These are phyloP conservation scores for Chlorella sp. DNA, from an alignment of 139 green algal genomes.

Conservation along the genomic window DNA sequence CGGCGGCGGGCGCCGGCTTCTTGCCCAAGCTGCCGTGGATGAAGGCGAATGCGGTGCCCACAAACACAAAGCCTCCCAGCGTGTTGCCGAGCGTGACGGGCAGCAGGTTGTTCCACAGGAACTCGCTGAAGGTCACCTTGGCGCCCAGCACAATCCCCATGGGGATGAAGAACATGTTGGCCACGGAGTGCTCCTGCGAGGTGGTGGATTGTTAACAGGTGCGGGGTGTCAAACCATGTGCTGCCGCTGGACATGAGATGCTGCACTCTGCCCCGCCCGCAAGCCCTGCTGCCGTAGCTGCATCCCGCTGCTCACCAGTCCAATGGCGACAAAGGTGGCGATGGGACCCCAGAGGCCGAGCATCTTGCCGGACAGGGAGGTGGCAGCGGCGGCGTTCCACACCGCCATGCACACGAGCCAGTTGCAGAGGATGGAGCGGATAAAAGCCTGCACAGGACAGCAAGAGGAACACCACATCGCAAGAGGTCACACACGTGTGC, in stretches of 20 bases:
- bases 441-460: neutral
- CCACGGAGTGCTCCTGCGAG: conserved; percentile 17
- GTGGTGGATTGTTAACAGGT: too few species aligned
- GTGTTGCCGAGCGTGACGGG: conserved; percentile 77
- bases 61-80: conserved; percentile 8
- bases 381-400: conserved; percentile 61
- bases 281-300: too few species aligned
- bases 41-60: conserved; percentile 5
- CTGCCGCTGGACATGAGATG: too few species aligned
- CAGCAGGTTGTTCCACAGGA: conserved; percentile 76
- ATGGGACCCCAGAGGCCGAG: conserved; percentile 60
- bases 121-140: conserved; percentile 54
- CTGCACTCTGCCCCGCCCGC: too few species aligned
- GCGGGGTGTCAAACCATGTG: too few species aligned
- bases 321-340: conserved; percentile 76
- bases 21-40: conserved; percentile 6
- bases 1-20: neutral
- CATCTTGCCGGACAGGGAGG: conserved; percentile 70
- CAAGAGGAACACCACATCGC: too few species aligned
- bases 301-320: conserved; percentile 89
- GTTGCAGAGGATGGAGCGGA: conserved; percentile 22
- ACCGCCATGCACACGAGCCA: conserved; percentile 86
- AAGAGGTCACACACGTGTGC: too few species aligned
- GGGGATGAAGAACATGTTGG: conserved; percentile 76
- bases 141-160: conserved; percentile 35